Base-by-base conservation (phyloP, 1,284 basidiomycete species). In the Chondrostereum purpureum region DNA sequence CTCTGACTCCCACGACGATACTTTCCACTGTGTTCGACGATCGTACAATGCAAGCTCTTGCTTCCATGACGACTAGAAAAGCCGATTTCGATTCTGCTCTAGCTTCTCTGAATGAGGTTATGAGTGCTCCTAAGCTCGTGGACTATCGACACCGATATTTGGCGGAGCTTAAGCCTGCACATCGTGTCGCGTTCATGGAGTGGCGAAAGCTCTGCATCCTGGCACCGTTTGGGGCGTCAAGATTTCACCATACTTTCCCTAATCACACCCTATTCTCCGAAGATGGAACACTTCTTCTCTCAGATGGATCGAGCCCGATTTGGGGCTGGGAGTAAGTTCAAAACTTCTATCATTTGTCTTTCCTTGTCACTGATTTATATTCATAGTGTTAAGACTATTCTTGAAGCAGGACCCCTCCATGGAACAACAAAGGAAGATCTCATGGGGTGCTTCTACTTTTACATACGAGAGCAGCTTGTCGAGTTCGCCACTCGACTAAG, bases 401-500 rank as follows among this genome's bases (percentile, higher is more conserved):
- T 70, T 20, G 50, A 53, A 38, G 52, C 54, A 3, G 68, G 71
- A 16, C 57, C 58, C 40, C 50, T 50, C 0, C 47, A 59, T 13
- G 68, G 69, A 5, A 59, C 59, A 0, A 56, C 55, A 10, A 48
- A 57, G 0, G 67, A 62, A 41, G 72, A 73, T 42, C 52, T 71
- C 37, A 69, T 62, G 34, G 72, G 71, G 1, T 72, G 69, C 41
- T 61, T 74, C 5, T 73, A 70, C 50, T 70, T 73, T 45, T 64
- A 61, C 49, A 50, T 74, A 19, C 59, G 61, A 0, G 54, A 64
- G 3, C 61, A 71, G 46, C 58, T 73, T 5, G 55, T 53, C 22
- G 49, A 40, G 0, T 70, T 73, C 47, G 55, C 59, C 1, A 40
- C 48, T 6, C 63, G 65, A 11, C 50, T 72, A 31, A 56, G 56